Evolutionary conservation across 1,284 basidiomycete genomes (phyloP), one percentile per base, ranked within the genome.

Genomic region (Rhizoctonia solani): DNA sequence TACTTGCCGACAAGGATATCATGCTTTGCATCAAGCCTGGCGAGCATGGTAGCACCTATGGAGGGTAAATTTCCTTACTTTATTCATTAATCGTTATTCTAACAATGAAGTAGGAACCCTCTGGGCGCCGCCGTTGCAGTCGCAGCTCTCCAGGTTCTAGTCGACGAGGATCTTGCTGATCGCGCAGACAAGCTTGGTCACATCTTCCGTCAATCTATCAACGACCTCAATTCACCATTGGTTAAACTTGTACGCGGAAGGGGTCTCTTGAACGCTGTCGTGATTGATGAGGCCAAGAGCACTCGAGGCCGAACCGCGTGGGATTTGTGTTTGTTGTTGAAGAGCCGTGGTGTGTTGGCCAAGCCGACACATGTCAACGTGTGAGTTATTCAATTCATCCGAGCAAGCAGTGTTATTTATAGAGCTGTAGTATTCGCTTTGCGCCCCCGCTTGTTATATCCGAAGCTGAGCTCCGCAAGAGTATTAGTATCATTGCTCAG

Each of bases 1-100:
- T 98, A 11, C 83, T 99, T 30, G 90, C 94, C 4, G 88, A 94
- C 78, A 85, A 87, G 70, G 89, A 93, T 32, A 79, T 99, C 70
- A 98, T 99, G 94, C 87, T 95, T 30, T 92, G 89, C 80, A 96
- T 99, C 76, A 83, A 88, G 71, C 94, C 96, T n/a, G 95, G 96
- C 69, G 95, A 98, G 80, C 97, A 98, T 74, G 95, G 95, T n/a
- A 93, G 90, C 73, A 98, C 96, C 0, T 95, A 95, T 71, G 93
- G 93, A 74, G 93, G 93, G 89, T 91, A 72, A 69, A 86, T 66
- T 44, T 41, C 41, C 44, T 46, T 55, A 61, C 9, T 30, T 21
- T 42, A 50, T 66, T 9, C 14, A 52, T 56, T 34, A 67, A 49
- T 52, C 11, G 50, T 21, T 11, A 59, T 54, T 29, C 25, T 63